Base-by-base conservation (phyloP, 139 green algal species). In the Auxenochlorella protothecoides region DNA sequence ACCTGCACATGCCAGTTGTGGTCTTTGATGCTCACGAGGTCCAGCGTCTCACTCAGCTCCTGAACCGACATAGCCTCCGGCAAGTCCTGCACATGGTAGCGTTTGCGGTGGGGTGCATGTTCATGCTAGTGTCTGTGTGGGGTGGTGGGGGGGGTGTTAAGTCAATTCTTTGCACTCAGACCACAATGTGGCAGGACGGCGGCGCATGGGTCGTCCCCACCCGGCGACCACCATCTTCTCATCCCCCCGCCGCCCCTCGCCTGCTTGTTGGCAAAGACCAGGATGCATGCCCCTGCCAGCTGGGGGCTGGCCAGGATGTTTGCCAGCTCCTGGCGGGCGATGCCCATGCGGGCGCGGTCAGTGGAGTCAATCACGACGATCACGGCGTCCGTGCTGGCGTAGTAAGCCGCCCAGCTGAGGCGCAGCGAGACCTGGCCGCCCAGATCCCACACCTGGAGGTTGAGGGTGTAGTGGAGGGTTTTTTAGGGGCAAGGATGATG, bases 191-290 rank as follows among this genome's bases (percentile, higher is more conserved):
- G 27, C 27, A 44, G 27, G 27, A 44, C 27, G 27, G 27, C 27
- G 27, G 27, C 27, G 27, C 27, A 44, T 44, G 27, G 27, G 27
- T 44, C 27, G 27, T 44, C 27, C 27, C 27, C 27, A 44, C 27
- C 27, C 27, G 27, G 27, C 27, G 27, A 44, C 27, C 0, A 44
- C 27, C 27, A 44, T 44, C 27, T 44, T 44, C 27, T 44, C 27
- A 44, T 44, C 27, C 27, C 27, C 27, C 27, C 27, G 27, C 27
- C 27, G 27, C 27, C 27, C 27, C 27, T 44, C 27, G 27, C 27
- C 27, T 96, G 89, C 83, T 97, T 97, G 85, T 97, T 97, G 54
- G 91, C 91, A 65, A 92, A 84, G 44, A 97, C 84, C 12, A 97
- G 81, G 60, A 97, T 77, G 61, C 80, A 80, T 15, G 79, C 82